Conservation (phyloP, 495 filamentous ascomycete species). For the Talaromyces proteolyticus region DNA sequence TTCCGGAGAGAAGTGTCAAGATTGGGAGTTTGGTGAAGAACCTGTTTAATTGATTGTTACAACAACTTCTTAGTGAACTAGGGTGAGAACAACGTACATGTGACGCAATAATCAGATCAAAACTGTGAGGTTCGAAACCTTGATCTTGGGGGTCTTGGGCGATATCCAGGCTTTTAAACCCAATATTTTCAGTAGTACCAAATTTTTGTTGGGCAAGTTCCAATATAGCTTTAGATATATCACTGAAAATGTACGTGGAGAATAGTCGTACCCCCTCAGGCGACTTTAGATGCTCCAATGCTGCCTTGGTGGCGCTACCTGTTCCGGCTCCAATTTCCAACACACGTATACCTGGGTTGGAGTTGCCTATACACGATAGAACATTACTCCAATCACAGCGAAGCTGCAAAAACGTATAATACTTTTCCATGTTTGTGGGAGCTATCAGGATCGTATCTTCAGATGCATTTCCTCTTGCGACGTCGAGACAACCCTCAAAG, state of each 20-base stretch:
- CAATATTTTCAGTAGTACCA: slow-evolving; percentile 13
- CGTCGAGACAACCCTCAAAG: too few relatives aligned
- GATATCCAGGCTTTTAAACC: slow-evolving; percentile 27
- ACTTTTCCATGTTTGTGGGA: slow-evolving; percentile 34
- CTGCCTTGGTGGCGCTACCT: slow-evolving; percentile 29
- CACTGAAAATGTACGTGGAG: slow-evolving; percentile 35
- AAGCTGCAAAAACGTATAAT: background rate
- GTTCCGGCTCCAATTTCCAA: slow-evolving; percentile 40
- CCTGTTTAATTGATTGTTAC: slow-evolving; percentile 27
- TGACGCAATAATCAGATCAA: slow-evolving; percentile 33
- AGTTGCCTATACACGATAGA: slow-evolving; percentile 11
- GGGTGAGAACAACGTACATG: slow-evolving; percentile 33
- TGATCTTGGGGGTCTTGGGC: slow-evolving; percentile 20
- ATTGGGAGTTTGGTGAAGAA: slow-evolving; percentile 17
- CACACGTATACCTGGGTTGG: slow-evolving; percentile 23
- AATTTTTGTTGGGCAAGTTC: slow-evolving; percentile 25
- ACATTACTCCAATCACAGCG: background rate
- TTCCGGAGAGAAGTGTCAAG: too few relatives aligned
- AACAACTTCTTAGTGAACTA: too few relatives aligned
- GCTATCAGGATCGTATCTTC: too few relatives aligned
- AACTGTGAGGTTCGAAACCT: slow-evolving; percentile 21
- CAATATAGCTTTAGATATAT: slow-evolving; percentile 41
- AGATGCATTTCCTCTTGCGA: too few relatives aligned
- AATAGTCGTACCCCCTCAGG: too few relatives aligned
- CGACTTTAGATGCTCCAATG: slow-evolving; percentile 7